Conservation (phyloP, 2,329 filamentous ascomycete species). For the Grosmannia penicillata region DNA sequence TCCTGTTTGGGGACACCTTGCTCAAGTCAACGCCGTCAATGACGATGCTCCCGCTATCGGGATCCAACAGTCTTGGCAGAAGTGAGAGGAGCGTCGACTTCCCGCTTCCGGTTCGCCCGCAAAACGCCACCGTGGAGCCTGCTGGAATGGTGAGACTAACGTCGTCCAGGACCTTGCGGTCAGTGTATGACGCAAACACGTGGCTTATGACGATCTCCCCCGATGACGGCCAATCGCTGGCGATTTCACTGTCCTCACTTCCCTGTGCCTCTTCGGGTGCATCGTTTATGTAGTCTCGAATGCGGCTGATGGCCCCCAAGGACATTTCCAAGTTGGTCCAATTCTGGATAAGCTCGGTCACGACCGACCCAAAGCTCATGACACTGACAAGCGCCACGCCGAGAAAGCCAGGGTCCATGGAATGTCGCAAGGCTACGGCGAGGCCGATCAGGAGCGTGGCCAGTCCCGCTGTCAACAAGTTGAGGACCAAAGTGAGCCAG, state of each 20-base stretch:
- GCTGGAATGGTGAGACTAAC: constrained; percentile 15
- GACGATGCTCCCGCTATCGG: constrained; percentile 24
- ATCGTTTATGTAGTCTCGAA: constrained; percentile 6
- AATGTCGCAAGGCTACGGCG: constrained; percentile 17
- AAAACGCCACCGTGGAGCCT: constrained; percentile 20
- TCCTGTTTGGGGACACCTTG: constrained; percentile 12
- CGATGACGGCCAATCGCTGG: constrained; percentile 3
- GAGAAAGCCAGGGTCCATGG: constrained; percentile 15
- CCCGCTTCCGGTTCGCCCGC: constrained; percentile 19
- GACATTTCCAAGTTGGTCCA: constrained; percentile 15
- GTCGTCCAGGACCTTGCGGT: constrained; percentile 10
- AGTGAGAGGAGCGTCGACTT: constrained; percentile 19
- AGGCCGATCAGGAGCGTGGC: constrained; percentile 21
- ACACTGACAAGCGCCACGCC: constrained; percentile 19
- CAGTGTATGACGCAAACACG: constrained; percentile 1
- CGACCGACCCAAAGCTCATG: constrained; percentile 11
- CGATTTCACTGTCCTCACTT: not conserved
- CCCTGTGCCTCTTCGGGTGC: constrained; percentile 4
- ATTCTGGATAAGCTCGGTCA: constrained; percentile 12
- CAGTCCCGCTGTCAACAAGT: constrained; percentile 21
- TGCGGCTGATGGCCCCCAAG: constrained; percentile 14
- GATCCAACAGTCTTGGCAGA: constrained; percentile 32
- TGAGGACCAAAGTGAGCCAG: constrained; percentile 30
- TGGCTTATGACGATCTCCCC: not conserved
- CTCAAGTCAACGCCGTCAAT: constrained; percentile 27